phyloP scores from a whole-genome alignment of 768 basidiomycete species.

The Amanita subjunquillea region DNA sequence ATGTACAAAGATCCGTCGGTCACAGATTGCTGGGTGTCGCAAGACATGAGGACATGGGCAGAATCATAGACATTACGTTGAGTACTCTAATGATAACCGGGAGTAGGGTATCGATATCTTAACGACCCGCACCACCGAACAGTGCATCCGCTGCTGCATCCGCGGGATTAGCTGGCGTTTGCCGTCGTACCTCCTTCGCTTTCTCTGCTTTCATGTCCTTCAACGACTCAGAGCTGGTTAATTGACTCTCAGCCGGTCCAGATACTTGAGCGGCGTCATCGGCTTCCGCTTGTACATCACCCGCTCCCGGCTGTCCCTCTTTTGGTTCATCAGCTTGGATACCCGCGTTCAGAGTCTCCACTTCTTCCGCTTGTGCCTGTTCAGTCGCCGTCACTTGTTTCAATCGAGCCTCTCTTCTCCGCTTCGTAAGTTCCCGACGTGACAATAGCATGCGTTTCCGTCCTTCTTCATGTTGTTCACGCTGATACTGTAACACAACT shows the following conservation, averaged over 20 bases:
- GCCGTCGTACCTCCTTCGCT: background rate
- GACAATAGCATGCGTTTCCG: constrained; percentile 8
- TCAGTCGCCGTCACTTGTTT: background rate
- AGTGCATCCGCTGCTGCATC: constrained; percentile 15
- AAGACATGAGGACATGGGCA: constrained; percentile 62
- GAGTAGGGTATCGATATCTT: background rate
- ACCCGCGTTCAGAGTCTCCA: background rate
- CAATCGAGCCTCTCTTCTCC: constrained; percentile 8
- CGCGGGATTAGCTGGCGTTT: constrained; percentile 7
- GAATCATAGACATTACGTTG: constrained; percentile 10
- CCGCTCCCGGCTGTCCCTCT: background rate
- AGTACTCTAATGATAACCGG: background rate
- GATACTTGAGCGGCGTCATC: background rate
- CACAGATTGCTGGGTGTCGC: constrained; percentile 66
- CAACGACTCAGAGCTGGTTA: background rate
- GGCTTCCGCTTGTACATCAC: background rate
- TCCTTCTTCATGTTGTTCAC: constrained; percentile 13
- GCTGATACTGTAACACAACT: constrained; percentile 18
- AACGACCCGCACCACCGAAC: constrained; percentile 9
- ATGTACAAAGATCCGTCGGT: constrained; percentile 57
- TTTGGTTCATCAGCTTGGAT: background rate
- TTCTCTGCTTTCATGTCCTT: background rate
- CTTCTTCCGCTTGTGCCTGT: background rate
- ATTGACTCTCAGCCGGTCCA: background rate
- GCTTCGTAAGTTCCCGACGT: constrained; percentile 9